These are phyloP conservation scores for Poteriospumella lacustris DNA, from an alignment of 108 stramenopile genomes.

Conservation along the genomic window DNA sequence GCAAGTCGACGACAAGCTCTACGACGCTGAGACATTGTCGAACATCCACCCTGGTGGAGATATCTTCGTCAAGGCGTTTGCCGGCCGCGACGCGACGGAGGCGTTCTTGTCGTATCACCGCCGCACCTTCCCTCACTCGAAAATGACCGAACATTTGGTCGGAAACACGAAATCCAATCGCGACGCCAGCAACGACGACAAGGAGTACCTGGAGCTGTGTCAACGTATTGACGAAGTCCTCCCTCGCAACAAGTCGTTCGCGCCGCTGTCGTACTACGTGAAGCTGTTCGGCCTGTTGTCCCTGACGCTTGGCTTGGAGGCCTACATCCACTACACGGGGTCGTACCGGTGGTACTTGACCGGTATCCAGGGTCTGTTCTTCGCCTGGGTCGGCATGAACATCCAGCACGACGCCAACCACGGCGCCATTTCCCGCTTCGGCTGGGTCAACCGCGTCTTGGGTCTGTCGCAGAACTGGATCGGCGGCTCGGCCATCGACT, in stretches of 20 bases:
- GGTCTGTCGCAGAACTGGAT: slow-evolving; percentile 38
- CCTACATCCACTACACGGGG: background rate
- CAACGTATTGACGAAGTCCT: background rate
- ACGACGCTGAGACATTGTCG: slow-evolving; percentile 1
- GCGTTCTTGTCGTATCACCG: slow-evolving; percentile 38
- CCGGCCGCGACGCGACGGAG: slow-evolving; percentile 37
- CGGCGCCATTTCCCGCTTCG: slow-evolving; percentile 45
- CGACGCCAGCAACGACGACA: background rate
- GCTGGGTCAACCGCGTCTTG: slow-evolving; percentile 14
- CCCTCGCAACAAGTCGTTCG: slow-evolving; percentile 26
- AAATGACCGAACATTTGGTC: background rate
- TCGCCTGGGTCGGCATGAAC: slow-evolving; percentile 55
- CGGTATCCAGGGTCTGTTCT: background rate
- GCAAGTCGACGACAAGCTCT: slow-evolving; percentile 19
- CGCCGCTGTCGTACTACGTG: background rate
- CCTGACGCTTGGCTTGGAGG: background rate
- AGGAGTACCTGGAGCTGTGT: slow-evolving; percentile 28
- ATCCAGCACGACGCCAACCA: slow-evolving; percentile 93
- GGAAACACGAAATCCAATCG: background rate
- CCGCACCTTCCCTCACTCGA: slow-evolving; percentile 25
- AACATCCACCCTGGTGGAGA: slow-evolving; percentile 9
- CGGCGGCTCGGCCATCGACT: slow-evolving; percentile 32
- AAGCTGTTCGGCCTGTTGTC: background rate
- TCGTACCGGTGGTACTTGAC: slow-evolving; percentile 4
- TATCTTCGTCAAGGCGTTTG: slow-evolving; percentile 27